A percentile compares a stretch with the other conserved stretches of the same genome.
Conservation (phyloP, 495 filamentous ascomycete genomes). For the Penicillium herquei region DNA sequence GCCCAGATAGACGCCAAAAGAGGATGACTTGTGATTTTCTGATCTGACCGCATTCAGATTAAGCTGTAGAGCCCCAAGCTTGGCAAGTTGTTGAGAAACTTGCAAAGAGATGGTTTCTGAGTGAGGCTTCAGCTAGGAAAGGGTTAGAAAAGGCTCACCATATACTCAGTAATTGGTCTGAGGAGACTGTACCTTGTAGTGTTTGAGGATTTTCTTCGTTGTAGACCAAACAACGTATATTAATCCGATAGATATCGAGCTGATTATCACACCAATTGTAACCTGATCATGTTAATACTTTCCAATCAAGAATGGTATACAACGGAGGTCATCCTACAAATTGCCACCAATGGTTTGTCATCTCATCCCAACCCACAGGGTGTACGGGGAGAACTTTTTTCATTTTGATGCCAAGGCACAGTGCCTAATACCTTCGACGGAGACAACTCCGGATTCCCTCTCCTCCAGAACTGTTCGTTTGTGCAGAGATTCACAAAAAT, state of each 20-base stretch:
- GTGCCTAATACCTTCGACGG: neutral
- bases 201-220: conserved; percentile 16
- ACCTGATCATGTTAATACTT: conserved; percentile 23
- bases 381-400: conserved; percentile 31
- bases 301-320: neutral
- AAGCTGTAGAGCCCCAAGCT: conserved; percentile 25
- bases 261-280: conserved; percentile 39
- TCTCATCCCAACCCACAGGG: conserved; percentile 35
- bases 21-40: conserved; percentile 32
- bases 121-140: conserved; percentile 23
- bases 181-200: conserved; percentile 32
- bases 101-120: conserved; percentile 30
- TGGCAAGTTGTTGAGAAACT: conserved; percentile 26
- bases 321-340: conserved; percentile 27
- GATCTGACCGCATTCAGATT: conserved; percentile 16
- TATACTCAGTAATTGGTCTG: too few relatives aligned
- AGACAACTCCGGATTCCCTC: neutral
- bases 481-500: neutral
- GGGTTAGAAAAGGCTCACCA: neutral
- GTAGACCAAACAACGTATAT: conserved; percentile 33
- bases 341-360: conserved; percentile 45
- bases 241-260: conserved; percentile 29
- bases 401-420: neutral
- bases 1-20: conserved; percentile 53
- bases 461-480: neutral